Evolutionary conservation across 2,329 filamentous ascomycete genomes (phyloP), one percentile per base, ranked within the genome.

Genomic region (Xylaria arbuscula): DNA sequence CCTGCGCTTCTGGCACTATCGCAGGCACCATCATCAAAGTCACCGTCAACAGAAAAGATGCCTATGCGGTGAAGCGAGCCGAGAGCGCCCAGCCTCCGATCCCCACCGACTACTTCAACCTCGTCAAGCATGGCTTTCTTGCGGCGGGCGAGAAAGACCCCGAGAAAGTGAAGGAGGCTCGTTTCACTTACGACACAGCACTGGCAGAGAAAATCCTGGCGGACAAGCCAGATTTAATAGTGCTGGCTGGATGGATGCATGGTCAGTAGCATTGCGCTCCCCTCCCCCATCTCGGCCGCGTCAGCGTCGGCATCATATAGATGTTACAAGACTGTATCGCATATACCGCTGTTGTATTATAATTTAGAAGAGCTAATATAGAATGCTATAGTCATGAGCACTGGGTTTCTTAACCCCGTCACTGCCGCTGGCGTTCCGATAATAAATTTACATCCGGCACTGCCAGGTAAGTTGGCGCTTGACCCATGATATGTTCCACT

Each of bases 171-270:
- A 74, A 82, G 17, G 84, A 87, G 50, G 90, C 89, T 1, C 87
- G 93, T 28, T 82, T 85, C 55, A 84, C 84, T 62, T 97, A 96
- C 79, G 93, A 97, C 78, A 87, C 88, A 15, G 92, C 92, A 51
- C 83, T 97, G 70, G 92, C 93, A 0, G 80, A 85, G 50, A 84
- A 90, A 68, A 86, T 97, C 61, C 82, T 95, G 28, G 69, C 81
- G 4, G 87, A 91, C 70, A 80, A 80, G 66, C 93, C 93, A 0
- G 88, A 94, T 63, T 80, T 97, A 63, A 88, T 97, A 57, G 90
- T 96, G 9, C 92, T 94, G 72, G 90, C 92, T 3, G 93, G 94
- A 2, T 97, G 92, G 87, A 97, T 97, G 93, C 90, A 96, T 78
- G 71, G 64, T 67, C n/a, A 57, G 68, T 70, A 40, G 24, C 34